phyloP scores from a whole-genome alignment of 371 early-diverging fungal genomes.

The Syncephalastrum sp. region DNA sequence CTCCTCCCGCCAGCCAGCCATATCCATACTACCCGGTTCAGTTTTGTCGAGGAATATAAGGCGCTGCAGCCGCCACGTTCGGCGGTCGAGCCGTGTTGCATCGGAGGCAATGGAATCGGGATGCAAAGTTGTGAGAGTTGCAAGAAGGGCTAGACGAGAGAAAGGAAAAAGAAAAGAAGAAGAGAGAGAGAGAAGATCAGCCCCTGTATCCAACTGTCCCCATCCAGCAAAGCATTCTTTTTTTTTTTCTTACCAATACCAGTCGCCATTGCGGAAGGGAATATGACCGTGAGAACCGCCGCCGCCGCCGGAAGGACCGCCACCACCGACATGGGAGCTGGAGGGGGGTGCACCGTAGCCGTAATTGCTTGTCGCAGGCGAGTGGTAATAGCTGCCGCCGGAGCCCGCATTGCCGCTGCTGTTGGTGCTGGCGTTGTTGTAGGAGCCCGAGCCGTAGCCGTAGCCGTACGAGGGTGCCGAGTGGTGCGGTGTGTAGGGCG shows the following conservation, averaged over 20 bases:
- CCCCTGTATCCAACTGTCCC: too few species aligned
- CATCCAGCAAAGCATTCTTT: not conserved
- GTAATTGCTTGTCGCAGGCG: conserved; percentile 1
- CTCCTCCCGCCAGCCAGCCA: too few species aligned
- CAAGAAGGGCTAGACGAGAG: conserved; percentile 44
- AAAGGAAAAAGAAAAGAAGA: not conserved
- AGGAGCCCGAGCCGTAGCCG: conserved; percentile 28
- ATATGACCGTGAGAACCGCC: conserved; percentile 24
- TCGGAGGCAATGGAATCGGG: conserved; percentile 64
- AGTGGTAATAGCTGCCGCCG: conserved; percentile 20
- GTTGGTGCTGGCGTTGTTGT: conserved; percentile 11
- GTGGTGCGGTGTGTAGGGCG: conserved; percentile 3
- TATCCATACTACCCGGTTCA: too few species aligned
- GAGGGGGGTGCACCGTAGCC: conserved; percentile 22
- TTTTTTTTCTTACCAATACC: conserved; percentile 46
- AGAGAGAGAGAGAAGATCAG: too few species aligned
- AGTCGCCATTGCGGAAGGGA: conserved; percentile 64
- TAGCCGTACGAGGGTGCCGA: conserved; percentile 1
- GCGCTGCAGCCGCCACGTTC: too few species aligned
- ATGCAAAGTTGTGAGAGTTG: conserved; percentile 68
- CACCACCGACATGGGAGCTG: not conserved
- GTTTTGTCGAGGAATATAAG: too few species aligned
- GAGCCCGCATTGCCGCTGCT: conserved; percentile 12
- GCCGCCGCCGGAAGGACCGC: conserved; percentile 21
- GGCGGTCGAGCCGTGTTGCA: conserved; percentile 44